Evolutionary conservation across 208 protist genomes (phyloP), one percentile per base, ranked within the genome.

Genomic region (Crithidia thermophila): DNA sequence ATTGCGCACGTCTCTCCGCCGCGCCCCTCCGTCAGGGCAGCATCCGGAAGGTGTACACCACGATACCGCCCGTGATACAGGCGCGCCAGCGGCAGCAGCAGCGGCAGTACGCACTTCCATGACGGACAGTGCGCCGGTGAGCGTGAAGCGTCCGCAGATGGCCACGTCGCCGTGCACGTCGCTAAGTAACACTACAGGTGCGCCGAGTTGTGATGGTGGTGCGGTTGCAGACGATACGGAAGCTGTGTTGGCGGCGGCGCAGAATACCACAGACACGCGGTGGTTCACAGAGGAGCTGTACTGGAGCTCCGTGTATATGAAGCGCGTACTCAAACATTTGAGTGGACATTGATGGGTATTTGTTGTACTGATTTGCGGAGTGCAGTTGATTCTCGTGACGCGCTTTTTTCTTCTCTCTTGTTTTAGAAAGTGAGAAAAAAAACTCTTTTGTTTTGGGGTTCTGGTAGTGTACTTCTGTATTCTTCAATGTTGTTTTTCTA

Each of bases 261-360:
- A 42, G 16, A 33, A 66, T 0, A 71, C 50, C 25, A 55, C 5
- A 1, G 28, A 59, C 25, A 31, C 43, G 51, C 40, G 46, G 23
- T 82, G 65, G 70, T 55, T 66, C 25, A 60, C 50, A 23, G 67
- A 75, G 14, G 74, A 64, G 45, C 47, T 72, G 18, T 70, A 70
- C 36, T 71, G 72, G 39, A 60, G 70, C 56, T 72, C 71, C 1
- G 55, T 77, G 47, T 81, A 81, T 47, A 70, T 81, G 57, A 63
- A 74, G 61, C 69, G 76, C 4, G 56, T 81, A 13, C 36, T 76
- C 30, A 64, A 67, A 47, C 30, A 68, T 30, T 27, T 81, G 16
- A 55, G 49, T 10, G 57, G 60, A n/a, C n/a, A n/a, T n/a, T n/a
- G n/a, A n/a, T n/a, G n/a, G n/a, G n/a, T n/a, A n/a, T 30, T 53